Evolutionary conservation across 2,329 filamentous ascomycete genomes (phyloP).

Genomic region (Aspergillus niger): DNA sequence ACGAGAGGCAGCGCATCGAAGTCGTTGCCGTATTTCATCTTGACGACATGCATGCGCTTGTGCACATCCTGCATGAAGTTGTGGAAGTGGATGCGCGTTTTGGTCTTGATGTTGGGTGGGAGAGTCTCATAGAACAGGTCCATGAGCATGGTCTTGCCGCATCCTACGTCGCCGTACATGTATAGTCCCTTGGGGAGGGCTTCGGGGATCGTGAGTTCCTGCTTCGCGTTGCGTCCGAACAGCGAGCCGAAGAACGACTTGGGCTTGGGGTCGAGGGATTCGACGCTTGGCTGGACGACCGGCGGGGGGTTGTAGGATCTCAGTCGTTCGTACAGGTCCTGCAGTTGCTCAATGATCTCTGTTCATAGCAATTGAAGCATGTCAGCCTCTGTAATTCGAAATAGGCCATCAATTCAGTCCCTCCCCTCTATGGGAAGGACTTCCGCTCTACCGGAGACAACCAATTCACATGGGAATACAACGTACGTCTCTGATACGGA

Average conservation of each 20-base stretch:
- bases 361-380: neutral
- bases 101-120: slow-evolving; percentile 73
- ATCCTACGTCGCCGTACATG: slow-evolving; percentile 94
- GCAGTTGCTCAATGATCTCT: slow-evolving; percentile 87
- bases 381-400: neutral
- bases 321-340: slow-evolving; percentile 85
- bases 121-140: slow-evolving; percentile 95
- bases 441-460: neutral
- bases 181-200: slow-evolving; percentile 86
- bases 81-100: slow-evolving; percentile 96
- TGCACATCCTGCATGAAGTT: slow-evolving; percentile 99
- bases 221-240: slow-evolving; percentile 37
- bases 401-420: neutral
- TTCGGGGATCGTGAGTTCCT: slow-evolving; percentile 59
- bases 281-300: slow-evolving; percentile 75
- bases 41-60: slow-evolving; percentile 83
- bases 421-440: neutral
- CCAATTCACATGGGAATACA: neutral
- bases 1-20: slow-evolving; percentile 89
- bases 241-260: slow-evolving; percentile 56
- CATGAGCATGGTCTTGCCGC: slow-evolving; percentile 99
- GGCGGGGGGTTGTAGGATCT: slow-evolving; percentile 70
- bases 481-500: slow-evolving; percentile 80
- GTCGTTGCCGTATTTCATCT: slow-evolving; percentile 84
- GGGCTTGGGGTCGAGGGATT: slow-evolving; percentile 62